Evolutionary conservation across 306 rosid genomes (phyloP).

Genomic region (Cercis canadensis): DNA sequence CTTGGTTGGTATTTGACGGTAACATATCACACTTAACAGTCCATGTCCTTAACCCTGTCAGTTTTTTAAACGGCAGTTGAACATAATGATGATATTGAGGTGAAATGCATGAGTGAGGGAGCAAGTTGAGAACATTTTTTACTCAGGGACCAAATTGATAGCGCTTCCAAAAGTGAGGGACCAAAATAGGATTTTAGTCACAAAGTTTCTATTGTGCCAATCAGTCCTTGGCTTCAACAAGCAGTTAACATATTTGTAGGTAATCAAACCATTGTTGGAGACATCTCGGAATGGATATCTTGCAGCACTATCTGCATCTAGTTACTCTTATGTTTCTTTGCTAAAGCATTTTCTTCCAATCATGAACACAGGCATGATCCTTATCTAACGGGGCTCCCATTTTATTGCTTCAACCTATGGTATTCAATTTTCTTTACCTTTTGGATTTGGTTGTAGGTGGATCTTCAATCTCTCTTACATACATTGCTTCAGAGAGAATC

Average conservation of each 20-base stretch:
- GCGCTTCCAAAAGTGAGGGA: too few species aligned
- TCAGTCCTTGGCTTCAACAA: slow-evolving; percentile 23
- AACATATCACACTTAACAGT: too few species aligned
- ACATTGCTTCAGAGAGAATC: slow-evolving; percentile 93
- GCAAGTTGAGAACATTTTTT: too few species aligned
- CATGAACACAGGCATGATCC: slow-evolving; percentile 74
- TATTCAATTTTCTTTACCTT: not conserved
- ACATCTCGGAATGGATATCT: slow-evolving; percentile 96
- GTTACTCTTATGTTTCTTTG: slow-evolving; percentile 90
- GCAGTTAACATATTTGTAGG: slow-evolving; percentile 54
- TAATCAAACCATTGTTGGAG: slow-evolving; percentile 89
- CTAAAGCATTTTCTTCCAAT: slow-evolving; percentile 93
- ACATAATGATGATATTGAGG: too few species aligned
- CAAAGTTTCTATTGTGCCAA: too few species aligned
- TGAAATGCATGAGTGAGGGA: too few species aligned
- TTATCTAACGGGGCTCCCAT: slow-evolving; percentile 19
- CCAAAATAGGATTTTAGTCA: too few species aligned
- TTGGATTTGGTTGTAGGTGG: slow-evolving; percentile 64
- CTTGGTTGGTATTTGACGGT: too few species aligned
- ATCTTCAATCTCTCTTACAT: slow-evolving; percentile 89
- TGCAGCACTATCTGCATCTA: slow-evolving; percentile 94
- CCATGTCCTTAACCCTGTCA: too few species aligned
- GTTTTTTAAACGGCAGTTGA: too few species aligned
- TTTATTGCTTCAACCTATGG: slow-evolving; percentile 16
- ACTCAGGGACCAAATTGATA: too few species aligned